Evolutionary conservation across 192 early-diverging fungal genomes (phyloP).

Genomic region (Paraglomus occultum): DNA sequence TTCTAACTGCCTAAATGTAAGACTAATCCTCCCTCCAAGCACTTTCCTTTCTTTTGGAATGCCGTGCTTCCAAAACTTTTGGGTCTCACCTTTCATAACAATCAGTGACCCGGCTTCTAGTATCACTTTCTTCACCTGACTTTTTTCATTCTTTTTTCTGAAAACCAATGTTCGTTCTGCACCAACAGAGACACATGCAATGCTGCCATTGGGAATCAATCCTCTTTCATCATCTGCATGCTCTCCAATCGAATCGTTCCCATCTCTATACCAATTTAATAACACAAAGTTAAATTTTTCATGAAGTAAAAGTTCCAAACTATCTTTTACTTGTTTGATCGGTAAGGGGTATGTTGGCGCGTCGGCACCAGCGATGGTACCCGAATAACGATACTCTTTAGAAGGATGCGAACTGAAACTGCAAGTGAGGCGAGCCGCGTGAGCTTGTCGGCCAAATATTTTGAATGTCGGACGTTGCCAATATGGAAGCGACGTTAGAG

Average conservation of each 20-base stretch:
- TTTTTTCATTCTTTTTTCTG: conserved; percentile 19
- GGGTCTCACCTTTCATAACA: conserved; percentile 27
- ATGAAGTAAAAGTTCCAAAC: conserved; percentile 16
- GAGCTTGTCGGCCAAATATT: conserved; percentile 17
- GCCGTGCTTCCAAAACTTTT: conserved; percentile 23
- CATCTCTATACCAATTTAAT: conserved; percentile 29
- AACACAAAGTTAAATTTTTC: conserved; percentile 24
- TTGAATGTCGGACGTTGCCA: conserved; percentile 24
- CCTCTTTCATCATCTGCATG: conserved; percentile 24
- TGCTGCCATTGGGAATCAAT: neutral
- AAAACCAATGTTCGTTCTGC: conserved; percentile 25
- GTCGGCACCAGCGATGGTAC: conserved; percentile 2
- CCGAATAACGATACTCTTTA: conserved; percentile 24
- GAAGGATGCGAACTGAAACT: conserved; percentile 16
- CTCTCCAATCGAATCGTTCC: conserved; percentile 21
- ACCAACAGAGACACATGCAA: conserved; percentile 23
- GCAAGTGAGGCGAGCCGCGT: conserved; percentile 11
- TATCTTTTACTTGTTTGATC: conserved; percentile 6
- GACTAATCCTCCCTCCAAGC: conserved; percentile 16
- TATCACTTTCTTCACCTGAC: neutral
- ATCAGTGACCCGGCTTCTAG: conserved; percentile 17
- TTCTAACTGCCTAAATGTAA: conserved; percentile 16
- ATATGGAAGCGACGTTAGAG: conserved; percentile 12
- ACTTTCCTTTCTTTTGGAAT: conserved; percentile 19
- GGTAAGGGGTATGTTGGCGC: conserved; percentile 17